phyloP scores from a whole-genome alignment of 2,329 filamentous ascomycete genomes.

The Arthrobotrys conoides region DNA sequence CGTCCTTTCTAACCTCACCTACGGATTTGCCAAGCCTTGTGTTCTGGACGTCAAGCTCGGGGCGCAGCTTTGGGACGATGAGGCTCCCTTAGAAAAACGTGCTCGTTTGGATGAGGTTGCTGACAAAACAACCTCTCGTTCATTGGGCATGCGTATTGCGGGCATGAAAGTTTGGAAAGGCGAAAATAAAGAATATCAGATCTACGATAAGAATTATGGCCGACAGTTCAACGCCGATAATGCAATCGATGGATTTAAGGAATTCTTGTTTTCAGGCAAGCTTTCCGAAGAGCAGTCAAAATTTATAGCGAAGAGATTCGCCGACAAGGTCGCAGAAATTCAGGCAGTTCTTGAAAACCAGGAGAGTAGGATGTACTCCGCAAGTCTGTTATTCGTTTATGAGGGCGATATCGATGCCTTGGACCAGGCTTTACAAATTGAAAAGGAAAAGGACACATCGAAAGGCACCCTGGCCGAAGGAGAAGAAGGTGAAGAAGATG shows the following conservation, averaged over 20 bases:
- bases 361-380: slow-evolving; percentile 78
- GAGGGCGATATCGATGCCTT: slow-evolving; percentile 75
- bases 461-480: slow-evolving; percentile 61
- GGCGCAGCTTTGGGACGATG: slow-evolving; percentile 85
- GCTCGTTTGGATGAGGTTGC: slow-evolving; percentile 74
- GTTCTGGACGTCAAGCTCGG: slow-evolving; percentile 95
- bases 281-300: slow-evolving; percentile 68
- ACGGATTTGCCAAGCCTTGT: slow-evolving; percentile 85
- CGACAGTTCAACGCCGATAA: slow-evolving; percentile 73
- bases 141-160: slow-evolving; percentile 77
- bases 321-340: slow-evolving; percentile 72
- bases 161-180: slow-evolving; percentile 86
- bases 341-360: slow-evolving; percentile 73
- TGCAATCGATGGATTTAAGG: slow-evolving; percentile 73
- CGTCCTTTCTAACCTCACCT: slow-evolving; percentile 65
- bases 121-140: slow-evolving; percentile 73
- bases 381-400: slow-evolving; percentile 77
- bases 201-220: slow-evolving; percentile 78
- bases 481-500: slow-evolving; percentile 67
- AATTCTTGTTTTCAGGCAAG: slow-evolving; percentile 71
- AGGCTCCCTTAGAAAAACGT: slow-evolving; percentile 73
- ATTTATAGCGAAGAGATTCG: slow-evolving; percentile 67
- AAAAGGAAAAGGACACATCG: slow-evolving; percentile 64
- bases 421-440: slow-evolving; percentile 69
- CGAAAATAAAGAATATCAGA: slow-evolving; percentile 76